A percentile compares a stretch with the other conserved stretches of the same genome.
Conservation (phyloP, 2,329 filamentous ascomycete genomes). For the Alternaria incomplexa region DNA sequence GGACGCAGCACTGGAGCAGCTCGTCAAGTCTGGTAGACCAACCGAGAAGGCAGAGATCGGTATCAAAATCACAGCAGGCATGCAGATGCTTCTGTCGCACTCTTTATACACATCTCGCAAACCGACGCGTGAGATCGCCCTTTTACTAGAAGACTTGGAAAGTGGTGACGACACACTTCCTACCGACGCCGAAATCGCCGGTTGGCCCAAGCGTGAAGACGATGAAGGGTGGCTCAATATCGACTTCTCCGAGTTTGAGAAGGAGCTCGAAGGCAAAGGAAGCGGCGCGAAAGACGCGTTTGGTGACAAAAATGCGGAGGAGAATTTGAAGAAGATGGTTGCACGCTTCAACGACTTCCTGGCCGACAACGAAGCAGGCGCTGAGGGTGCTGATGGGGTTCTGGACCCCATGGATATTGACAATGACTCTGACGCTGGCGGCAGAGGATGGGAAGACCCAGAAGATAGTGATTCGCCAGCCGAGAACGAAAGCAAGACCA, state of each 20-base stretch:
- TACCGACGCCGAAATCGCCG: conserved; percentile 71
- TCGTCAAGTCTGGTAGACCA: conserved; percentile 41
- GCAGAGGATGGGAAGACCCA: conserved; percentile 53
- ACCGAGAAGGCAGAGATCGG: conserved; percentile 66
- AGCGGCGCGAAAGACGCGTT: conserved; percentile 49
- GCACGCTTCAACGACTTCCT: conserved; percentile 91
- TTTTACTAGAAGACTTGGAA: conserved; percentile 77
- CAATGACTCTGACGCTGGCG: conserved; percentile 57
- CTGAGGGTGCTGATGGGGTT: conserved; percentile 74
- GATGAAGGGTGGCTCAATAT: conserved; percentile 93
- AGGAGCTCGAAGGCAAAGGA: conserved; percentile 67
- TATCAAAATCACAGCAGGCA: conserved; percentile 89
- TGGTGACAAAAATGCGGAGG: conserved; percentile 71
- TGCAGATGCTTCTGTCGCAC: conserved; percentile 82
- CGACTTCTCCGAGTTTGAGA: conserved; percentile 85
- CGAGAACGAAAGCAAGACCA: conserved; percentile 49
- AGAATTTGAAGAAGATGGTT: conserved; percentile 87
- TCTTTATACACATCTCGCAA: conserved; percentile 72
- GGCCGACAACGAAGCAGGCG: conserved; percentile 80
- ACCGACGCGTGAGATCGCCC: conserved; percentile 73
- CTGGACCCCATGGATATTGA: conserved; percentile 73
- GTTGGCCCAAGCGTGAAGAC: conserved; percentile 76
- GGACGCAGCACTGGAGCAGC: conserved; percentile 49
- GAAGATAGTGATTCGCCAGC: conserved; percentile 51
- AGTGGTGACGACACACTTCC: conserved; percentile 76